Evolutionary conservation across 176 grass and related monocot genomes (phyloP), one percentile per base, ranked within the genome.

Genomic region (Areca catechu): DNA sequence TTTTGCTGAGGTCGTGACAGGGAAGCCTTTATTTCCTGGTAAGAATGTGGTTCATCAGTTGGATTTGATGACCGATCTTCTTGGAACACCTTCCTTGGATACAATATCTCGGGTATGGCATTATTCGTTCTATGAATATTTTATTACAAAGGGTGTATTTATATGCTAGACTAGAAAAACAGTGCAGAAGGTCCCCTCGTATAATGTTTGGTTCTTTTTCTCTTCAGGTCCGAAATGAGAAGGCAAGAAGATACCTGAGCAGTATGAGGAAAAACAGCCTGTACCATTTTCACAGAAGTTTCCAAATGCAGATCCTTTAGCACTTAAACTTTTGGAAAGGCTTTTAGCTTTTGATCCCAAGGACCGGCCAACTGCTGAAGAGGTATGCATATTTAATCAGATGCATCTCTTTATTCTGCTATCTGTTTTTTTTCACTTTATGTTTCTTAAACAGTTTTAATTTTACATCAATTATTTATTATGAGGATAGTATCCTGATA

Each of bases 41-140:
- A 97, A 97, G 82, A 97, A 97, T 88, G 93, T 97, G 18, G 93
- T 97, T 80, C 93, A 97, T 53, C 87, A 97, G 65, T 78, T 97
- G 66, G 93, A 97, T 76, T 83, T 97, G 73, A 97, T 97, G 78
- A 97, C 93, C 67, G 87, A 97, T 80, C 84, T 97, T 57, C 75
- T 97, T 55, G 93, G 93, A 5, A 88, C 72, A 22, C 93, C 93
- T 67, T 80, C 93, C 23, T 14, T 24, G 4, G 87, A 88, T n/a
- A 82, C 81, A 53, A 73, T 91, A 72, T 85, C 83, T 53, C 73
- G 52, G 93, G 93, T 97, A 75, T 62, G 68, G 9, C 20, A 43
- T 14, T 43, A 43, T 43, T 43, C 10, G 2, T 43, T 43, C 10
- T 12, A 14, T 12, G 34, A 43, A 43, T 43, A 10, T 34, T 1